A percentile compares a stretch with the other conserved stretches of the same genome.
Evolutionary conservation across 2,329 filamentous ascomycete species (phyloP).

Genomic region (Colletotrichum filicis): DNA sequence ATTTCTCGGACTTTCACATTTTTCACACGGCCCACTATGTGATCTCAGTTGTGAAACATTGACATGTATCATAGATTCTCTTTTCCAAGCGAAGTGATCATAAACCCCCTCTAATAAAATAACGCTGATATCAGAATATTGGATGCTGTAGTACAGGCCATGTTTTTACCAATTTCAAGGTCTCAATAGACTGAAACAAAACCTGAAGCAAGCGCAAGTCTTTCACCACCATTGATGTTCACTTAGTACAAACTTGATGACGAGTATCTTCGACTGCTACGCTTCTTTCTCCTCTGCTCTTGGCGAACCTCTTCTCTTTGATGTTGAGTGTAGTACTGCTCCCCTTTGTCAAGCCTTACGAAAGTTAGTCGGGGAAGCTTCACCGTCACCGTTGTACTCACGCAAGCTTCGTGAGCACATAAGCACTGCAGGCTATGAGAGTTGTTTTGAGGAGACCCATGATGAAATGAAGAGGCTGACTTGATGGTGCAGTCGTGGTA

Average conservation of each 20-base stretch:
- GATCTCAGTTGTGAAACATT: no score
- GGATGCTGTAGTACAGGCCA: no score
- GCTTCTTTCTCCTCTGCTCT: neutral
- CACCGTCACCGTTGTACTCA: neutral
- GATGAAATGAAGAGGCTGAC: neutral
- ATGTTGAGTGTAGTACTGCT: neutral
- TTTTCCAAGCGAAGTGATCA: no score
- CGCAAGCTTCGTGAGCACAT: neutral
- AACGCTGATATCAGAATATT: no score
- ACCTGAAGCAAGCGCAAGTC: no score
- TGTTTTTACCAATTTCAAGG: no score
- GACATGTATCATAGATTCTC: no score
- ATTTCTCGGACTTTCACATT: no score
- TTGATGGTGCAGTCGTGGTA: neutral
- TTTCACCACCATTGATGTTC: no score
- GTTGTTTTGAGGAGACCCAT: conserved; percentile 3
- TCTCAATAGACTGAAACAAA: neutral
- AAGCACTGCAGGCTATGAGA: neutral
- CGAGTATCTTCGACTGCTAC: neutral
- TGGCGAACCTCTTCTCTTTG: neutral
- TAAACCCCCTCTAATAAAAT: no score
- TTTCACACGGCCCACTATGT: no score
- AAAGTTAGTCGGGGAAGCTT: neutral
- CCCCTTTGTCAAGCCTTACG: neutral
- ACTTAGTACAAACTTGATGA: neutral